Conservation (phyloP, 768 basidiomycete species). For the Psilocybe cubensis region DNA sequence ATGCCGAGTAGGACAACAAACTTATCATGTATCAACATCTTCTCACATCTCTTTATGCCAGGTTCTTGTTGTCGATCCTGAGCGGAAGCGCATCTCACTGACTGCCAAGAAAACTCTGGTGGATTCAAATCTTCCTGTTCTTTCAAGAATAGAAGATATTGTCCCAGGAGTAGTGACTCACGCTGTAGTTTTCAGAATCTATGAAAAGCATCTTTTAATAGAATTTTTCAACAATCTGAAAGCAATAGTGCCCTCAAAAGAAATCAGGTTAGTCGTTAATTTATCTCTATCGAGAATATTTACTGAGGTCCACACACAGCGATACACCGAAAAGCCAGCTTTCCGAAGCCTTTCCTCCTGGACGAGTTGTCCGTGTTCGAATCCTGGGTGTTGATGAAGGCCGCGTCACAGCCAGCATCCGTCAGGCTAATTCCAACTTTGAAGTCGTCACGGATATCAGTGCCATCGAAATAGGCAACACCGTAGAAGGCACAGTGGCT, state of each 20-base stretch:
- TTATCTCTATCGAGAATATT: no score
- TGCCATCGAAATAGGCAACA: conserved; percentile 76
- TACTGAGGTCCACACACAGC: conserved; percentile 41
- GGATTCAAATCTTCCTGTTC: conserved; percentile 74
- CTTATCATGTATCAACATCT: conserved; percentile 5
- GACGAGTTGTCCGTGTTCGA: conserved; percentile 85
- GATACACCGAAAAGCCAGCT: conserved; percentile 65
- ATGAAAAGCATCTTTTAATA: conserved; percentile 79
- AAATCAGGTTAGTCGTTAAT: conserved; percentile 80
- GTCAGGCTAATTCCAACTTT: conserved; percentile 66
- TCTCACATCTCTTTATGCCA: conserved; percentile 27
- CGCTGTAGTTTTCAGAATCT: conserved; percentile 83
- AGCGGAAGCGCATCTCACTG: conserved; percentile 78
- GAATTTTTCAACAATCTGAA: conserved; percentile 92
- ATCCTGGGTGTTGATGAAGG: conserved; percentile 66
- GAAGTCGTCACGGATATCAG: conserved; percentile 63
- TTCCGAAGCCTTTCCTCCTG: conserved; percentile 68
- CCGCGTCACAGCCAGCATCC: conserved; percentile 84
- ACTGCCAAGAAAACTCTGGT: conserved; percentile 93
- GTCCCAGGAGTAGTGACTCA: conserved; percentile 73
- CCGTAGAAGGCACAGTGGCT: conserved; percentile 68
- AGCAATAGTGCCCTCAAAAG: conserved; percentile 78
- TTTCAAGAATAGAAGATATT: conserved; percentile 68
- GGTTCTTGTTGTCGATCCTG: conserved; percentile 84
- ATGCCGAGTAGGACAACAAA: conserved; percentile 65